Evolutionary conservation across 2,329 filamentous ascomycete genomes (phyloP).

Genomic region (Cladobotryum mycophilum): DNA sequence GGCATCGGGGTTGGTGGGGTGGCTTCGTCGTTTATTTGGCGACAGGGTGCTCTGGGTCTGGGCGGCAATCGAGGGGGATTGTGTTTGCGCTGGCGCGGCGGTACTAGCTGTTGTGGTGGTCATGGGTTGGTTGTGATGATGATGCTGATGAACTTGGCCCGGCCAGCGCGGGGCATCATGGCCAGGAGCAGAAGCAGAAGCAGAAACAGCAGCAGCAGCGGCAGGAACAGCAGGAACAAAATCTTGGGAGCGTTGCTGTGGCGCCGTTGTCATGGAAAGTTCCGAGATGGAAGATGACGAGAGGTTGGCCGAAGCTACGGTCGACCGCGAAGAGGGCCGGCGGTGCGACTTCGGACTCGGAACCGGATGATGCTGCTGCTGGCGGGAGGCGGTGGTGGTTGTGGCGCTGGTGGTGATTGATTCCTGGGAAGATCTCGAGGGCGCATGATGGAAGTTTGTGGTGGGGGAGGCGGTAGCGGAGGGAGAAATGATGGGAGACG

Average conservation of each 20-base stretch:
- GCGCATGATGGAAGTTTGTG: constrained; percentile 32
- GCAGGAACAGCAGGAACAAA: neutral
- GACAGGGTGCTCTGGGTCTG: constrained; percentile 16
- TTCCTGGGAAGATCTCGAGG: constrained; percentile 15
- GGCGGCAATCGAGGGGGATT: neutral
- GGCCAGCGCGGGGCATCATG: neutral
- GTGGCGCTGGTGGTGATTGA: constrained; percentile 2
- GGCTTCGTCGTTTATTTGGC: constrained; percentile 29
- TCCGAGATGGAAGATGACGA: constrained; percentile 4
- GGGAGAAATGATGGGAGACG: constrained; percentile 46
- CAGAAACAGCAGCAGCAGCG: neutral
- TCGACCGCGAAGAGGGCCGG: constrained; percentile 5
- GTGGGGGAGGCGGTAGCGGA: constrained; percentile 48
- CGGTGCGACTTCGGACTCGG: constrained; percentile 10
- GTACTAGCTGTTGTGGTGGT: neutral
- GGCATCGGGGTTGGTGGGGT: constrained; percentile 13
- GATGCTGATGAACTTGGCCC: neutral
- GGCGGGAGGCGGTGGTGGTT: constrained; percentile 2
- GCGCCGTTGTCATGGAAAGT: constrained; percentile 1
- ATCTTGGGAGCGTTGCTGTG: neutral
- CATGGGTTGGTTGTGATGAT: neutral
- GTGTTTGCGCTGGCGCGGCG: neutral
- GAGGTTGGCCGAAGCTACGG: neutral
- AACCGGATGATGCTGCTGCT: constrained; percentile 4
- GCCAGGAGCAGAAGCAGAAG: neutral